phyloP scores from a whole-genome alignment of 768 basidiomycete species.

The Lentinula sp. region DNA sequence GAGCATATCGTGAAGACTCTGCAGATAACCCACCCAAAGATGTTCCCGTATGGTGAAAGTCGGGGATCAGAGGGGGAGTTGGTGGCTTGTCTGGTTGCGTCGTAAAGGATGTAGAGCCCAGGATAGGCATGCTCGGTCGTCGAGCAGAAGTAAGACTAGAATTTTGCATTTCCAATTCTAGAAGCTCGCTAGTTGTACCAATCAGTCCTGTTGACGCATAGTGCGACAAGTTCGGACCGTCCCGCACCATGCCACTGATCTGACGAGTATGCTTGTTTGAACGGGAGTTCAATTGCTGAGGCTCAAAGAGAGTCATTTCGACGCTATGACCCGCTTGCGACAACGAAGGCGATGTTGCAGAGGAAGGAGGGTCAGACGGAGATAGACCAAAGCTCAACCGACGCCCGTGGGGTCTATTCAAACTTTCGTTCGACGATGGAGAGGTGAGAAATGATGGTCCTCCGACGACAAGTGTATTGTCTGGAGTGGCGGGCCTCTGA shows the following conservation, averaged over 20 bases:
- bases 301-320: neutral
- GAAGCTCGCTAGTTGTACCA: neutral
- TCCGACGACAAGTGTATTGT: constrained; percentile 3
- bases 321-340: constrained; percentile 2
- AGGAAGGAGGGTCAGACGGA: constrained; percentile 17
- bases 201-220: constrained; percentile 4
- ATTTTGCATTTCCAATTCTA: neutral
- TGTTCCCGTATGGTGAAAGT: neutral
- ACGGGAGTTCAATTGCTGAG: constrained; percentile 12
- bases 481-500: neutral
- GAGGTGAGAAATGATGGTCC: constrained; percentile 20
- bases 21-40: neutral
- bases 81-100: neutral
- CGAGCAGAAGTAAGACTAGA: constrained; percentile 5
- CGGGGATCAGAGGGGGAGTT: neutral
- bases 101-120: neutral
- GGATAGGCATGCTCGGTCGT: constrained; percentile 18
- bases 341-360: constrained; percentile 14
- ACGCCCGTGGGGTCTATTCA: constrained; percentile 12
- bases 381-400: constrained; percentile 20
- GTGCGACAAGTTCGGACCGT: neutral
- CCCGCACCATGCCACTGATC: neutral
- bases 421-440: constrained; percentile 27
- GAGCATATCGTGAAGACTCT: neutral
- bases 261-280: constrained; percentile 3